phyloP scores from a whole-genome alignment of 495 filamentous ascomycete species.

The Evansstolkia leycettana region DNA sequence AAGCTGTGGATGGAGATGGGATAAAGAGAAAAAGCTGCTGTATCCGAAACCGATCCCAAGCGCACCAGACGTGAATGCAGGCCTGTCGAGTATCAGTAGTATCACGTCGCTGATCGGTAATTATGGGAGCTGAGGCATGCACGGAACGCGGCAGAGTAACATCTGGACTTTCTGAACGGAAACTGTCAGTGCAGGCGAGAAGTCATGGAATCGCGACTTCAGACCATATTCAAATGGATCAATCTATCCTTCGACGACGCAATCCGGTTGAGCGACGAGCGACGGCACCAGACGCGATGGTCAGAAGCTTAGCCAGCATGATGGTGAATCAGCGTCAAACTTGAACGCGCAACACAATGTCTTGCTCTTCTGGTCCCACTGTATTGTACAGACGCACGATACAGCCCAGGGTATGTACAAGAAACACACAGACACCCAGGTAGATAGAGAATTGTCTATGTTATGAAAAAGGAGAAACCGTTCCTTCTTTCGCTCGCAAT shows the following conservation, averaged over 20 bases:
- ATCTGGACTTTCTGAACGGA: background rate
- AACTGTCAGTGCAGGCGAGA: too few species aligned
- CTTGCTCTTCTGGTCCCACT: slow-evolving; percentile 36
- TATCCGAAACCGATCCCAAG: slow-evolving; percentile 23
- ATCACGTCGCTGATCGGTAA: slow-evolving; percentile 25
- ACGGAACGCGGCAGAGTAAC: too few species aligned
- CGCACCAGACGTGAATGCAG: slow-evolving; percentile 13
- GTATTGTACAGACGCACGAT: slow-evolving; percentile 34
- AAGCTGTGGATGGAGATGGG: slow-evolving; percentile 34
- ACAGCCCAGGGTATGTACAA: slow-evolving; percentile 41
- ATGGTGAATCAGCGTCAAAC: background rate
- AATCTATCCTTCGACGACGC: background rate
- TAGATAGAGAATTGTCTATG: slow-evolving; percentile 34
- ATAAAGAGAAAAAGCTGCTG: slow-evolving; percentile 24
- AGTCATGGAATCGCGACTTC: too few species aligned
- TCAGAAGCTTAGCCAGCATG: background rate
- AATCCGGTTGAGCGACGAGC: background rate
- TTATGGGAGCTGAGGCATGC: slow-evolving; percentile 9
- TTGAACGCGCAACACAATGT: slow-evolving; percentile 29
- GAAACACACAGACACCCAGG: too few species aligned
- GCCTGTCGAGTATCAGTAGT: slow-evolving; percentile 15
- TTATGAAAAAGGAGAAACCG: slow-evolving; percentile 26
- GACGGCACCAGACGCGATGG: background rate
- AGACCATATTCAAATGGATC: too few species aligned
- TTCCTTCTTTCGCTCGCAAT: slow-evolving; percentile 37